Evolutionary conservation across 768 basidiomycete species (phyloP), one percentile per base, ranked within the genome.

Genomic region (Boletus reticulatus): DNA sequence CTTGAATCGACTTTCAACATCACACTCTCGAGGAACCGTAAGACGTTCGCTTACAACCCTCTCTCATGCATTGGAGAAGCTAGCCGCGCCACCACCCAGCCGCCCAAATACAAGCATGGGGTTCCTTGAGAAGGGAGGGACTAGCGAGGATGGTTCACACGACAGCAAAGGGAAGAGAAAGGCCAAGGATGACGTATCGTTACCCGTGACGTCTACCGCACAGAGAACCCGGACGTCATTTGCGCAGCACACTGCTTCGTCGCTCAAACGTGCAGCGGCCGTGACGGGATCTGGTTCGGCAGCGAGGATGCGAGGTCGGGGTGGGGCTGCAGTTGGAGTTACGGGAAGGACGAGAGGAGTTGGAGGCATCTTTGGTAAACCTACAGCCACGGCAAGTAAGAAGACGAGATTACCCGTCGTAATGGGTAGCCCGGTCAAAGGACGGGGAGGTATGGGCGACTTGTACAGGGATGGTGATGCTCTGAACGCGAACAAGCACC

Each of bases 21-120:
- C 52, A 24, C 60, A 65, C 37, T 34, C 61, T 29, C 53, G 50
- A 14, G 38, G 38, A 22, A 39, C 50, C 6, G 45, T 60, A 0
- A 60, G 63, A 12, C 62, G 82, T 6, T 81, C 85, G 0, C 68
- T 91, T 17, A 82, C 83, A 6, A 87, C 79, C 6, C 74, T 91
- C 14, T 82, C 85, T 10, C 78, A 77, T 57, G 89, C 89, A 4
- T 72, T 92, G 27, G 84, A 89, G 64, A 87, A 84, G 63, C 75
- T 91, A n/a, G 76, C 78, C 29, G 80, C 81, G 68, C 87, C 85
- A 0, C 79, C 84, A 3, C 88, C 87, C 4, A 77, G 76, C 22
- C 69, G 87, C 42, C 87, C 89, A 2, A 87, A 80, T 52, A 87
- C 87, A 3, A 88, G 84, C 53, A 71, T 89, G 74, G 89, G 87